Conservation (phyloP, 2,329 filamentous ascomycete genomes). For the Trichoderma cornu-damae region DNA sequence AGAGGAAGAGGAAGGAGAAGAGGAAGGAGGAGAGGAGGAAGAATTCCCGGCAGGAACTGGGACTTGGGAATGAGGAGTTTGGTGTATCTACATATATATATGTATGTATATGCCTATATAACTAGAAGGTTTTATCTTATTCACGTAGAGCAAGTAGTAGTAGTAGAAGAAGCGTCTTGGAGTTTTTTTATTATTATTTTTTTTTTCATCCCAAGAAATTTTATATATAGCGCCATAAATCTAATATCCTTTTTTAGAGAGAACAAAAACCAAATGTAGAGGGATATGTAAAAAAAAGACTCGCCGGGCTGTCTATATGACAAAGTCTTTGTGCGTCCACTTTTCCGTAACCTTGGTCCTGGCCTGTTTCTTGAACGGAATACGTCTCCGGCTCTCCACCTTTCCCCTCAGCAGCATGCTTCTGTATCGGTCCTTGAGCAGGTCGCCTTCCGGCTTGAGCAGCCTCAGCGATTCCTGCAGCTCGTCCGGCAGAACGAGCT, state of each 20-base stretch:
- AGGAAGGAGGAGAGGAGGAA: too few relatives aligned
- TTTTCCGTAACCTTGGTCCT: constrained; percentile 85
- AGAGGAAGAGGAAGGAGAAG: too few relatives aligned
- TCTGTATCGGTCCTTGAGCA: constrained; percentile 86
- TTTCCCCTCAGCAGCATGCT: constrained; percentile 85
- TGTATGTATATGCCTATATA: not conserved
- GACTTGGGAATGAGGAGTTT: not conserved
- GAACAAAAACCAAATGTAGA: not conserved
- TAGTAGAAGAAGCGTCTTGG: not conserved
- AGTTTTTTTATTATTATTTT: too few relatives aligned
- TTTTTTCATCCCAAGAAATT: not conserved
- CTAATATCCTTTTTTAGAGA: not conserved
- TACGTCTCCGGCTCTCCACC: constrained; percentile 73
- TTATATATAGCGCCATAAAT: constrained; percentile 1
- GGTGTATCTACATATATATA: too few relatives aligned
- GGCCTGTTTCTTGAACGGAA: constrained; percentile 76
- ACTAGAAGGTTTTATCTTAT: not conserved
- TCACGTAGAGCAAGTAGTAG: not conserved
- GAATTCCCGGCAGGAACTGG: not conserved
- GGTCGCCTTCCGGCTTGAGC: constrained; percentile 91
- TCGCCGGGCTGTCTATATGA: constrained; percentile 22
- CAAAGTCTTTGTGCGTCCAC: constrained; percentile 95
- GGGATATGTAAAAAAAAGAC: not conserved
- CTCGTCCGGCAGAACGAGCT: constrained; percentile 78
- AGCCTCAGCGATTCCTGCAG: constrained; percentile 74